Conservation (phyloP, 108 stramenopile genomes). For the Schizochytrium sp. region DNA sequence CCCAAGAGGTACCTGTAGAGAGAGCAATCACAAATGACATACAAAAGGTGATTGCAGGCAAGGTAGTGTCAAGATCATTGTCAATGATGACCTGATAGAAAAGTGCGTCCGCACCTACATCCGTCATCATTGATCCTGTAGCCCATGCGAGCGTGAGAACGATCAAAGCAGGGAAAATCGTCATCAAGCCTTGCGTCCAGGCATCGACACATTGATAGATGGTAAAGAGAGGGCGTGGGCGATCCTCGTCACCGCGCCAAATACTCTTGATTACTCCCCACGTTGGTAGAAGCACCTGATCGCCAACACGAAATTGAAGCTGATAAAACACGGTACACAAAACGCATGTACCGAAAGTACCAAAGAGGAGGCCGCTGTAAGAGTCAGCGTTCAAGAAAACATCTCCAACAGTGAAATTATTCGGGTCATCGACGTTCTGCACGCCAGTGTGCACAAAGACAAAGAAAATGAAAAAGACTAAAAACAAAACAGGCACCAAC, state of each 20-base stretch:
- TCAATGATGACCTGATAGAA: conserved; percentile 69
- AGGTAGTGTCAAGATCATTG: conserved; percentile 65
- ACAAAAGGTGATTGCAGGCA: conserved; percentile 79
- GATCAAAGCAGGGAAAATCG: conserved; percentile 72
- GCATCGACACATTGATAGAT: conserved; percentile 70
- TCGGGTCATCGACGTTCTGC: conserved; percentile 61
- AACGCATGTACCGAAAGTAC: conserved; percentile 75
- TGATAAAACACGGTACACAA: conserved; percentile 72
- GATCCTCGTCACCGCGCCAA: not conserved
- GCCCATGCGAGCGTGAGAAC: conserved; percentile 78
- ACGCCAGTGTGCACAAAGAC: conserved; percentile 75
- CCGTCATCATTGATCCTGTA: conserved; percentile 76
- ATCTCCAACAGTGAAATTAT: conserved; percentile 69
- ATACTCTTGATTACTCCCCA: not conserved
- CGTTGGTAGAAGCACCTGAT: not conserved
- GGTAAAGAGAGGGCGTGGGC: conserved; percentile 64
- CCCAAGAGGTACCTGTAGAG: conserved; percentile 82
- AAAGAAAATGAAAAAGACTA: conserved; percentile 79
- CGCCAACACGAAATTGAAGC: conserved; percentile 75
- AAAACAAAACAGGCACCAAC: conserved; percentile 69
- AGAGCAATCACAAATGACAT: conserved; percentile 80
- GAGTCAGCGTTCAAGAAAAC: conserved; percentile 76
- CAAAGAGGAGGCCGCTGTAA: conserved; percentile 78
- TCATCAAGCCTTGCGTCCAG: conserved; percentile 73
- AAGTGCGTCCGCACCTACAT: conserved; percentile 76